These are phyloP conservation scores for Gossypium gossypioides DNA, from an alignment of 441 rosid genomes.

Conservation along the genomic window DNA sequence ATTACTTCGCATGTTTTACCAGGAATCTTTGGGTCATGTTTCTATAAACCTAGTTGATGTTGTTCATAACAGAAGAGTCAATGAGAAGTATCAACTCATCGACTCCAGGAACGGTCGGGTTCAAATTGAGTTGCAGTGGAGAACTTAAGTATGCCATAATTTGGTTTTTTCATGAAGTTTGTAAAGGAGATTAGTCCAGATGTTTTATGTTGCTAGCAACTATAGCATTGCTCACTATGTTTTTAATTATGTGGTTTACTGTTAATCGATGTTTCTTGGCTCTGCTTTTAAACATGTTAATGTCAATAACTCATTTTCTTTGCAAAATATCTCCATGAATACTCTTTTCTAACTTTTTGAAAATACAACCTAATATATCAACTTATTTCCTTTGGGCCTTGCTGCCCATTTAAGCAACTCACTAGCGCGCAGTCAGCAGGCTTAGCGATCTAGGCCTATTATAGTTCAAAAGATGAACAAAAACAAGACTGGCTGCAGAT, in stretches of 20 bases:
- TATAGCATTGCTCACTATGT: neutral
- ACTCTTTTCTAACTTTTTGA: neutral
- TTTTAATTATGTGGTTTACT: neutral
- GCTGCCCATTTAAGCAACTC: neutral
- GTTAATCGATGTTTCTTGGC: neutral
- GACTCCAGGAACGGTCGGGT: conserved; percentile 62
- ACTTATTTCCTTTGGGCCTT: neutral
- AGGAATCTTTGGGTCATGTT: conserved; percentile 56
- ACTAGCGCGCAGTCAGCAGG: neutral
- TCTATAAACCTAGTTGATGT: conserved; percentile 45
- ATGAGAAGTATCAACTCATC: conserved; percentile 55
- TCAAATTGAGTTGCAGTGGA: conserved; percentile 69
- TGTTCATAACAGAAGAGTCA: conserved; percentile 49
- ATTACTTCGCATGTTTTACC: neutral
- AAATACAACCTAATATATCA: neutral
- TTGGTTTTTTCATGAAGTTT: neutral
- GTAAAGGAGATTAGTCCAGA: neutral
- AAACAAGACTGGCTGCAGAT: too few species aligned
- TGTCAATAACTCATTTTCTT: neutral
- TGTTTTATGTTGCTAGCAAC: neutral
- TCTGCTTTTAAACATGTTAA: neutral
- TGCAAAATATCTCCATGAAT: neutral
- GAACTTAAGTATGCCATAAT: conserved; percentile 24
- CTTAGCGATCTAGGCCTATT: neutral
- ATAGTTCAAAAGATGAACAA: too few species aligned